Evolutionary conservation across 495 filamentous ascomycete species (phyloP).

Genomic region (Barbatosphaeria neglecta): DNA sequence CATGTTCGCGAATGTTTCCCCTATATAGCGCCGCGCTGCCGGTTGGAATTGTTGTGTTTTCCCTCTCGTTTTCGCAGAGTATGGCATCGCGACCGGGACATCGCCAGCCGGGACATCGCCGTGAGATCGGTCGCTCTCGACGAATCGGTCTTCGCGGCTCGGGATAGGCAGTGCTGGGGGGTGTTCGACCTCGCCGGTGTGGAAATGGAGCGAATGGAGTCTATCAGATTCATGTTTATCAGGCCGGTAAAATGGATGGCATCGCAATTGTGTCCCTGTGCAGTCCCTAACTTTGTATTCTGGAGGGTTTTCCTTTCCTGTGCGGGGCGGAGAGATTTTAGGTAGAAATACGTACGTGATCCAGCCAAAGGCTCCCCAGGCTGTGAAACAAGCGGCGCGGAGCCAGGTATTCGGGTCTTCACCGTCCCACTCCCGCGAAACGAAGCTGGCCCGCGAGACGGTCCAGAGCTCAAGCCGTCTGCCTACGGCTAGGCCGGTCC

Average conservation of each 20-base stretch:
- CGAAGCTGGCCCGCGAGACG: not conserved
- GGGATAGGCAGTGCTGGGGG: conserved; percentile 2
- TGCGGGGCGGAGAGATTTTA: not conserved
- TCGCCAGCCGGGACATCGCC: too few species aligned
- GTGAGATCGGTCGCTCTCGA: not conserved
- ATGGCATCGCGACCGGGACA: too few species aligned
- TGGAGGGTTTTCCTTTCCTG: not conserved
- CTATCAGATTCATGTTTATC: too few species aligned
- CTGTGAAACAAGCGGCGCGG: not conserved
- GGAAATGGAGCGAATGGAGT: conserved; percentile 3
- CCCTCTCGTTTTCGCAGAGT: too few species aligned
- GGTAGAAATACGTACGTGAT: conserved; percentile 1
- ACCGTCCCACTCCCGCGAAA: not conserved
- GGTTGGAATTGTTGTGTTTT: not conserved
- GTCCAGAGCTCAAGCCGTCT: not conserved
- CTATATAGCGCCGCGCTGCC: conserved; percentile 2
- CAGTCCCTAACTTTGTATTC: not conserved
- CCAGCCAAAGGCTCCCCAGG: conserved; percentile 3
- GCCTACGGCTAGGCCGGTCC: not conserved
- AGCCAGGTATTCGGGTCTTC: not conserved
- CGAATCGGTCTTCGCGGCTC: not conserved
- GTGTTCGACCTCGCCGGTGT: not conserved
- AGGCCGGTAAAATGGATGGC: too few species aligned
- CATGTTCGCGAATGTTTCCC: not conserved
- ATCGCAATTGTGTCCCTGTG: too few species aligned